Evolutionary conservation across 2,329 filamentous ascomycete species (phyloP).

Genomic region (Alternaria longipes): DNA sequence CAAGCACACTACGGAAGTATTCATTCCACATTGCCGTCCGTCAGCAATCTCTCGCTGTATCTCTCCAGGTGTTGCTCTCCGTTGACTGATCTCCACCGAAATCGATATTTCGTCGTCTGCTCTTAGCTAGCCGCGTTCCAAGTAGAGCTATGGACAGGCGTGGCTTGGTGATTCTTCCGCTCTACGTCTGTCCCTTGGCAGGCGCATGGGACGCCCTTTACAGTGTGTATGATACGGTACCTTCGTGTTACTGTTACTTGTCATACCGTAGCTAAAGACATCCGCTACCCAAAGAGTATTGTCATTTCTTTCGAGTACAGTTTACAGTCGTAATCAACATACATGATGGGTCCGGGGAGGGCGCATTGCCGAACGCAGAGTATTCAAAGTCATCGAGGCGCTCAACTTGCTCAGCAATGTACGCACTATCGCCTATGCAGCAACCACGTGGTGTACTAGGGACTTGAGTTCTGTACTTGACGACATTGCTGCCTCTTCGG

Average conservation of each 20-base stretch:
- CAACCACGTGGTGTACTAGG: slow-evolving; percentile 57
- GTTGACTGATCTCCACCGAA: slow-evolving; percentile 4
- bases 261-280: slow-evolving; percentile 1
- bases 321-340: slow-evolving; percentile 63
- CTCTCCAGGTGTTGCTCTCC: slow-evolving; percentile 4
- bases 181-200: slow-evolving; percentile 60
- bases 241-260: slow-evolving; percentile 4
- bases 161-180: slow-evolving; percentile 56
- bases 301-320: slow-evolving; percentile 51
- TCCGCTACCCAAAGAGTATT: slow-evolving; percentile 34
- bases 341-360: slow-evolving; percentile 58
- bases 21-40: slow-evolving; percentile 7
- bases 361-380: slow-evolving; percentile 54
- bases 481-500: slow-evolving; percentile 58
- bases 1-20: slow-evolving; percentile 17
- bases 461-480: slow-evolving; percentile 31
- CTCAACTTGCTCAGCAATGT: slow-evolving; percentile 58
- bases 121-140: slow-evolving; percentile 14
- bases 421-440: slow-evolving; percentile 60
- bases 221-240: slow-evolving; percentile 48
- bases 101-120: slow-evolving; percentile 9
- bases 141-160: slow-evolving; percentile 22
- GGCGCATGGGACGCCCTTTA: slow-evolving; percentile 59
- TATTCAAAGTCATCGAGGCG: slow-evolving; percentile 54
- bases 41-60: slow-evolving; percentile 14